Evolutionary conservation across 1,139 yeast species (phyloP), one percentile per base, ranked within the genome.

Genomic region (Keqinozyma sinolaborantium): DNA sequence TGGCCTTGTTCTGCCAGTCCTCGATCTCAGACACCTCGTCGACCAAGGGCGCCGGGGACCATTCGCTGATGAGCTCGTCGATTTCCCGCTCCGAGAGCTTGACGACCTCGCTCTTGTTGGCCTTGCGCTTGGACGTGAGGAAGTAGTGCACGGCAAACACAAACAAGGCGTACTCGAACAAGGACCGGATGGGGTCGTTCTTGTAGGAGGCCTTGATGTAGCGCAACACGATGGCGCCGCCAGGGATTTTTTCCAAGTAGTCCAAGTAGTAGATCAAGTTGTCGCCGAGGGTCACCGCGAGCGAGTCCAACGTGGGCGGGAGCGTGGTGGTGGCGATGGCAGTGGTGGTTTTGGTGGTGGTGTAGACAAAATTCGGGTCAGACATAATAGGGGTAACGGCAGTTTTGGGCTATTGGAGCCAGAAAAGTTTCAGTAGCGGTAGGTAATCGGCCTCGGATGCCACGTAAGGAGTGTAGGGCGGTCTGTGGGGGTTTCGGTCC

Each of bases 131-230:
- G 20, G 92, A 78, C 13, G 94, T 74, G 34, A 90, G 65, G 50
- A 90, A 88, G 61, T 92, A 92, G 43, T 84, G 73, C 36, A 88
- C 64, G 5, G 96, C 97, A 58, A 90, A 85, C n/a, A 88, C 53
- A 30, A 88, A 75, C 44, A 92, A 68, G 13, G 81, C 70, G 32
- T 85, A 61, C 59, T 92, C 99, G 39, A 92, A 71, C 11, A 87
- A 53, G 2, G 97, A 85, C 47, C 98, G 76, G 38, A 87, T 73
- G 1, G 99, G 99, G 57, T 92, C 99, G 59, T 92, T 77, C 54
- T 87, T 90, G 56, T 90, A 90, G 3, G 97, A 87, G n/a, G 88
- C 81, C 45, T 73, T 75, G 49, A 92, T 81, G 57, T 92, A 92
- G 37, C 90, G 70, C 30, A 85, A 65, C 13, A 87, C 58, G 34